Evolutionary conservation across 768 basidiomycete species (phyloP), one percentile per base, ranked within the genome.

Genomic region (Pisolithus sp.): DNA sequence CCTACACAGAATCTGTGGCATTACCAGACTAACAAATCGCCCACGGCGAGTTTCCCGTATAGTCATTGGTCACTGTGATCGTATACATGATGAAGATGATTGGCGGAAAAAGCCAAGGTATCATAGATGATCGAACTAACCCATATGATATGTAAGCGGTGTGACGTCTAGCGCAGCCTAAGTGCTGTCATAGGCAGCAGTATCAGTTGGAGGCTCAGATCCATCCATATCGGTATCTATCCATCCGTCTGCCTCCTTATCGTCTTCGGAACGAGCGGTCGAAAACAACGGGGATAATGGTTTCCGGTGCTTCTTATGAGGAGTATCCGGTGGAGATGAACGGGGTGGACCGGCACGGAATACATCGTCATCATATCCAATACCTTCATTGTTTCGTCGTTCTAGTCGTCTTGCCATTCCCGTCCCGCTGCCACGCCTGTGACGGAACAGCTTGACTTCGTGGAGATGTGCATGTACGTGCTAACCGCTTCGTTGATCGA

Each of bases 391-490:
- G 36, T 24, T 53, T 42, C 56, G 9, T 9, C 7, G 34, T 7
- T 40, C 50, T 8, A 39, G n/a, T 0, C 53, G 55, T 26, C 40
- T 64, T 17, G 42, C 53, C 12, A 34, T 34, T 15, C 34, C 34
- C 13, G 34, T 36, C 2, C 49, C 51, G 21, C 55, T 56, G 2
- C 55, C 58, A 1, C 54, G 43, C 39, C 56, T 47, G 46, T 56
- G 60, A 2, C 48, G 56, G 9, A 36, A 17, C 1, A 52, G 41
- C 49, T 71, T 75, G 52, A 86, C 78, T 59, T 85, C 81, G 55
- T 88, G 86, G 43, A 87, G 57, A 70, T 88, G 86, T 3, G 86
- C 81, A n/a, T 0, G 73, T 83, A 36, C 81, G 71, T 20, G 84
- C 85, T 77, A 81, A 83, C 36, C 74, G 74, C 54, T 76, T 78